Conservation (phyloP, 2,329 filamentous ascomycete genomes). For the Fusarium papillatum region DNA sequence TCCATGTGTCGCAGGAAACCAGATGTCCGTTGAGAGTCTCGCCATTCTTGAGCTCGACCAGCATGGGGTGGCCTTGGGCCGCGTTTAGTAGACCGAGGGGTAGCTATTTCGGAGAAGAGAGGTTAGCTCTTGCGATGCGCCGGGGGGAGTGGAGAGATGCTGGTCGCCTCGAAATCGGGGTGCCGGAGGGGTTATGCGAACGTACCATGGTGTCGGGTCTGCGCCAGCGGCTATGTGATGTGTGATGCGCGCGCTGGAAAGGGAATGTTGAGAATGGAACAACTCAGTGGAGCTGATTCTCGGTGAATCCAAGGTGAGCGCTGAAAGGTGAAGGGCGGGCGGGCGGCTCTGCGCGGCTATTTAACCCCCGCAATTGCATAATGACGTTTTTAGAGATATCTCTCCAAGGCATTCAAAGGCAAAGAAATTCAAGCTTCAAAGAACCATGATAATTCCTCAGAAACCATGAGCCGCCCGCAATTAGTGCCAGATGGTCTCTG, state of each 20-base stretch:
- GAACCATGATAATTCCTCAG: conserved; percentile 2
- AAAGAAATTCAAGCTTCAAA: conserved; percentile 9
- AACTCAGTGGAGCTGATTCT: conserved; percentile 45
- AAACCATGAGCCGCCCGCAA: conserved; percentile 46
- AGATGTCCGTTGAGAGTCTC: conserved; percentile 98
- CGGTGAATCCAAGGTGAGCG: conserved; percentile 42
- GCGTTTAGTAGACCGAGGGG: conserved; percentile 90
- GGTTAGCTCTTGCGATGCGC: conserved; percentile 40
- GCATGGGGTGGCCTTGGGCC: conserved; percentile 97
- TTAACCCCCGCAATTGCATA: conserved; percentile 40
- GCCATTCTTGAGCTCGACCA: conserved; percentile 97
- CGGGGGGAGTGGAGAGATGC: neutral
- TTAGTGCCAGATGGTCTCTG: conserved; percentile 70
- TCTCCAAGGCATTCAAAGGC: conserved; percentile 14
- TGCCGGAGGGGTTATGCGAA: neutral
- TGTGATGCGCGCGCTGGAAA: conserved; percentile 39
- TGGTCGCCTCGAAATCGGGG: neutral
- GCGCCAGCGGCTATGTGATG: conserved; percentile 35
- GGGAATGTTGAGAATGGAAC: conserved; percentile 40
- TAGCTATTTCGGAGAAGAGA: conserved; percentile 58
- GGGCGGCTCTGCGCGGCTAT: conserved; percentile 24
- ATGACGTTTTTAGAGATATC: conserved; percentile 35
- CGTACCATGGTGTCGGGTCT: conserved; percentile 43
- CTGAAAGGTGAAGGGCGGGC: neutral
- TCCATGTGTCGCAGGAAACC: conserved; percentile 98